Conservation (phyloP, 345 rosid genomes). For the Hibiscus trionum region DNA sequence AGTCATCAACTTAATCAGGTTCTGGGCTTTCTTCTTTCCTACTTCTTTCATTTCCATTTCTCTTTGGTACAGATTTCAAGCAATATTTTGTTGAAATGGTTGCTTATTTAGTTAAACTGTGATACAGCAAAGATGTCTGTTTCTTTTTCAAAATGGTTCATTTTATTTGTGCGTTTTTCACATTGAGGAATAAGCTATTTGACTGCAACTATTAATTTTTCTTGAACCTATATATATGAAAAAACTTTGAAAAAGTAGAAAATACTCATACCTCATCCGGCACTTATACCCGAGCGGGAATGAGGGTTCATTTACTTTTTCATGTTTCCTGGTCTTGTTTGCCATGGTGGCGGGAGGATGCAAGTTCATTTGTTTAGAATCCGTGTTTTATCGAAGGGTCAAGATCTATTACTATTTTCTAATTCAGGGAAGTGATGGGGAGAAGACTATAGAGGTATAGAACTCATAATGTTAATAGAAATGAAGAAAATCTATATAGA, state of each 20-base stretch:
- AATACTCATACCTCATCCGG: not conserved
- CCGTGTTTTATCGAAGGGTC: not conserved
- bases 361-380: no score
- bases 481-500: not conserved
- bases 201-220: not conserved
- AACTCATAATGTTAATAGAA: not conserved
- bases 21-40: not conserved
- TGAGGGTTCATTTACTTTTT: not conserved
- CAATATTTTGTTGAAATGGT: not conserved
- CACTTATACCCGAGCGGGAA: not conserved
- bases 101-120: not conserved
- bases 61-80: not conserved
- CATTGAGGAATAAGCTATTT: not conserved
- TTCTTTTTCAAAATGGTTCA: not conserved
- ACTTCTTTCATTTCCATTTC: not conserved
- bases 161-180: not conserved
- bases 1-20: conserved; percentile 67
- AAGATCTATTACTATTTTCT: not conserved
- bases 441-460: no score
- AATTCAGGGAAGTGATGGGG: not conserved
- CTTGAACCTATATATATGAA: not conserved
- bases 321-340: no score
- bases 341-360: no score
- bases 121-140: not conserved
- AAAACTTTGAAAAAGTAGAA: not conserved